Evolutionary conservation across 2,329 filamentous ascomycete genomes (phyloP).

Genomic region (Pseudonectria buxi): DNA sequence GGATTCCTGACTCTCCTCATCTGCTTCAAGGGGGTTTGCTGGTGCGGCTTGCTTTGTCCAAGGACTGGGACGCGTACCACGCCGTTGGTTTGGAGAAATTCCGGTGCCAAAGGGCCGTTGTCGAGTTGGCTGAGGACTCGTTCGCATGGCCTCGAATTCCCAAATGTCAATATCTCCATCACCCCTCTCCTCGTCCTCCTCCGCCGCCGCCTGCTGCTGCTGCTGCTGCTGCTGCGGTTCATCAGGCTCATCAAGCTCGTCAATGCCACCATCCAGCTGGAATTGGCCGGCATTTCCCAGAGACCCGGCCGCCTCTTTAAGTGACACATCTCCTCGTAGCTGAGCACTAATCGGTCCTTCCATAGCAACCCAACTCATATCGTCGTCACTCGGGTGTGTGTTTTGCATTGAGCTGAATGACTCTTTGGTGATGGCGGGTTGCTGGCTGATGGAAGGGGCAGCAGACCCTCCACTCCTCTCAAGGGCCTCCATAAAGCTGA

Average conservation of each 20-base stretch:
- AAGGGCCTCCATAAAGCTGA: constrained; percentile 27
- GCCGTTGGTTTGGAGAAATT: constrained; percentile 14
- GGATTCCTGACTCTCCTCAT: constrained; percentile 3
- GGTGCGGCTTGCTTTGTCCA: constrained; percentile 28
- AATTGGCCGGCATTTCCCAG: constrained; percentile 2
- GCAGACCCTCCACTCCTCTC: constrained; percentile 18
- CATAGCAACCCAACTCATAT: constrained; percentile 38
- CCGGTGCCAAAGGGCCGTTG: constrained; percentile 25
- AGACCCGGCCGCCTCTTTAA: constrained; percentile 21
- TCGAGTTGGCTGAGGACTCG: constrained; percentile 29
- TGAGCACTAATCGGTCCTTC: constrained; percentile 32
- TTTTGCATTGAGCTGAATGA: constrained; percentile 27
- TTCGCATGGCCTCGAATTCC: constrained; percentile 49
- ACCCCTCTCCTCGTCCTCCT: constrained; percentile 12
- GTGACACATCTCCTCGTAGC: constrained; percentile 28
- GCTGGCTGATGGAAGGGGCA: constrained; percentile 6
- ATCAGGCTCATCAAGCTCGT: constrained; percentile 12
- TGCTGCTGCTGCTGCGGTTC: no score
- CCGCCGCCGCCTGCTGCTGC: no score
- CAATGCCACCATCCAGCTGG: constrained; percentile 9
- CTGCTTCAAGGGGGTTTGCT: constrained; percentile 15
- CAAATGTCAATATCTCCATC: constrained; percentile 48
- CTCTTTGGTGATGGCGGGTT: constrained; percentile 2
- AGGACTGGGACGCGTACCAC: constrained; percentile 29
- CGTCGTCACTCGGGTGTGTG: constrained; percentile 27